phyloP scores from a whole-genome alignment of 1,139 yeast species.

The Lodderomyces metapsilosis region DNA sequence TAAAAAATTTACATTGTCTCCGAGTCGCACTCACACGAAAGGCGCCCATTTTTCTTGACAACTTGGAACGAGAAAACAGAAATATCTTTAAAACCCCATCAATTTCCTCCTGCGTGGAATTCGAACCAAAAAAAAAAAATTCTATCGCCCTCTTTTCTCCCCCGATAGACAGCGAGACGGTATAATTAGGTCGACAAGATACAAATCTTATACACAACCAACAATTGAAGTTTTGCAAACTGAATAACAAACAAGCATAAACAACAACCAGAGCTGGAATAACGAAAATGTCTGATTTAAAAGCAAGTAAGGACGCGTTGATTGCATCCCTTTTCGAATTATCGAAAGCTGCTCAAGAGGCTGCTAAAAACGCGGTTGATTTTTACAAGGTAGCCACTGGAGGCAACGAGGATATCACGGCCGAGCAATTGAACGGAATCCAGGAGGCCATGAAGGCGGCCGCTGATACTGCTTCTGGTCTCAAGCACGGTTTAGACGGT shows the following conservation, averaged over 20 bases:
- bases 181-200: not conserved
- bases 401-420: constrained; percentile 29
- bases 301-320: constrained; percentile 49
- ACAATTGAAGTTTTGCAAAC: no score
- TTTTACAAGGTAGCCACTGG: constrained; percentile 55
- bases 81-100: constrained; percentile 1
- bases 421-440: constrained; percentile 34
- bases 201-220: not conserved
- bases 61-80: not conserved
- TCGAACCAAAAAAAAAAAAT: not conserved
- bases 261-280: not conserved
- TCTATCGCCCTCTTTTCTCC: constrained; percentile 7
- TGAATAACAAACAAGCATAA: not conserved
- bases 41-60: not conserved
- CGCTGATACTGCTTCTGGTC: constrained; percentile 19
- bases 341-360: constrained; percentile 77
- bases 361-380: constrained; percentile 65
- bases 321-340: constrained; percentile 78
- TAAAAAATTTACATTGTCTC: no score
- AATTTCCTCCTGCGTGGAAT: not conserved
- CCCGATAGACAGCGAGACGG: constrained; percentile 1
- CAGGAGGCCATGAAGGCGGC: constrained; percentile 23
- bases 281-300: constrained; percentile 31
- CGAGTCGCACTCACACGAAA: no score
- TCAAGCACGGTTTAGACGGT: constrained; percentile 22